These are phyloP conservation scores for Trametes cubensis DNA, from an alignment of 768 basidiomycete species.

Conservation along the genomic window DNA sequence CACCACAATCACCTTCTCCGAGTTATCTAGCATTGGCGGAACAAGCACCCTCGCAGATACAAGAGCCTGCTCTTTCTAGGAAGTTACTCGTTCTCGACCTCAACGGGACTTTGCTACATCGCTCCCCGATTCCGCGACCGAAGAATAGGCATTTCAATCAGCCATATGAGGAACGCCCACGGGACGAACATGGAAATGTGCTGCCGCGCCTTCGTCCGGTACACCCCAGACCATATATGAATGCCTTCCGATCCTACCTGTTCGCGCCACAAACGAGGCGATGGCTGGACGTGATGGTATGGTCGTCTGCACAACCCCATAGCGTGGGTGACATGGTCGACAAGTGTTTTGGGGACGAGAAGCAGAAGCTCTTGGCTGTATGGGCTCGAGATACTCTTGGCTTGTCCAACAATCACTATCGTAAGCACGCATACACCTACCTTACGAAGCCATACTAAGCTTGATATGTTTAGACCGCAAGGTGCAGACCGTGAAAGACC, in stretches of 20 bases:
- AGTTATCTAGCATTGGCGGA: constrained; percentile 41
- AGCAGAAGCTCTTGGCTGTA: constrained; percentile 54
- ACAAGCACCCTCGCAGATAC: constrained; percentile 32
- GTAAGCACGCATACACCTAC: constrained; percentile 49
- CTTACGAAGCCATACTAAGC: not conserved
- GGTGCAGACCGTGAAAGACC: constrained; percentile 71
- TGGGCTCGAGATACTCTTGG: constrained; percentile 85
- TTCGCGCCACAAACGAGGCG: constrained; percentile 58
- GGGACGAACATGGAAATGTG: constrained; percentile 13
- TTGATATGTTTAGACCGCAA: constrained; percentile 35
- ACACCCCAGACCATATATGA: constrained; percentile 68
- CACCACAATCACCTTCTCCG: constrained; percentile 35
- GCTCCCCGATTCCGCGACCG: constrained; percentile 39
- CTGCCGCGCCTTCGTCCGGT: constrained; percentile 41
- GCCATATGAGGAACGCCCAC: constrained; percentile 2
- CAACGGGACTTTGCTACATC: constrained; percentile 73
- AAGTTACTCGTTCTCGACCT: constrained; percentile 78
- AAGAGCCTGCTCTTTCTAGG: constrained; percentile 38
- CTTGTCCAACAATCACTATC: constrained; percentile 58
- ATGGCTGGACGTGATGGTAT: constrained; percentile 87
- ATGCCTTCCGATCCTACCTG: constrained; percentile 61
- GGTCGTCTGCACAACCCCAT: constrained; percentile 85
- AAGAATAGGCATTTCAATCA: not conserved
- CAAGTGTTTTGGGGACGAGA: constrained; percentile 52
- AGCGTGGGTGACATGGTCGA: constrained; percentile 78